phyloP scores from a whole-genome alignment of 306 rosid genomes.

The Vigna radiata region DNA sequence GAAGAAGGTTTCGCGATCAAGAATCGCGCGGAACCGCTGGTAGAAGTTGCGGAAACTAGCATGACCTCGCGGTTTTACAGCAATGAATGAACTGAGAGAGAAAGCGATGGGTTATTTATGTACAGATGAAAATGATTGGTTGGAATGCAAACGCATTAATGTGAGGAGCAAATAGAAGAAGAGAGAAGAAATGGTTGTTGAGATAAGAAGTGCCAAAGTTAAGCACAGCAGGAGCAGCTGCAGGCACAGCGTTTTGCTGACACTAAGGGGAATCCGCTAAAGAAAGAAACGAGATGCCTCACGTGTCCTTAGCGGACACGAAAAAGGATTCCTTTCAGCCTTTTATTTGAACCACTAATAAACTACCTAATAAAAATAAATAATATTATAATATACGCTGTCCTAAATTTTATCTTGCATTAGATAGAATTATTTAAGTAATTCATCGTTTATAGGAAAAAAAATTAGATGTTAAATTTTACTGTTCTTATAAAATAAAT shows the following conservation, averaged over 20 bases:
- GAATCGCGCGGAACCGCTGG: neutral
- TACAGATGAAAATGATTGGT: neutral
- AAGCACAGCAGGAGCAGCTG: neutral
- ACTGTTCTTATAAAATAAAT: too few relatives aligned
- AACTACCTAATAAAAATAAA: neutral
- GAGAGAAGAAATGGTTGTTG: neutral
- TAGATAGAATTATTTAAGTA: too few relatives aligned
- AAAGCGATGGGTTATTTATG: neutral
- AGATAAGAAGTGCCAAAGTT: neutral
- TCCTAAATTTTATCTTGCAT: neutral
- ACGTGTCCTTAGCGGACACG: slow-evolving; percentile 18
- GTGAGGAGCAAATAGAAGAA: neutral
- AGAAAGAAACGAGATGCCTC: slow-evolving; percentile 9
- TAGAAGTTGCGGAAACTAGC: neutral
- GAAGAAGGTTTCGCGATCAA: slow-evolving; percentile 26
- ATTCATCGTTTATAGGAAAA: too few relatives aligned
- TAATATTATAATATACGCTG: too few relatives aligned
- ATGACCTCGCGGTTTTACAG: neutral
- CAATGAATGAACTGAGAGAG: neutral
- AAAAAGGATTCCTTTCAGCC: neutral
- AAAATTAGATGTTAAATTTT: too few relatives aligned
- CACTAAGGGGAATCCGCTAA: neutral
- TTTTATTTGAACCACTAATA: neutral
- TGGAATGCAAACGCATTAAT: neutral
- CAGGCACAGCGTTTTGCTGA: too few relatives aligned